phyloP scores from a whole-genome alignment of 495 filamentous ascomycete species.

The Talaromyces proteolyticus region DNA sequence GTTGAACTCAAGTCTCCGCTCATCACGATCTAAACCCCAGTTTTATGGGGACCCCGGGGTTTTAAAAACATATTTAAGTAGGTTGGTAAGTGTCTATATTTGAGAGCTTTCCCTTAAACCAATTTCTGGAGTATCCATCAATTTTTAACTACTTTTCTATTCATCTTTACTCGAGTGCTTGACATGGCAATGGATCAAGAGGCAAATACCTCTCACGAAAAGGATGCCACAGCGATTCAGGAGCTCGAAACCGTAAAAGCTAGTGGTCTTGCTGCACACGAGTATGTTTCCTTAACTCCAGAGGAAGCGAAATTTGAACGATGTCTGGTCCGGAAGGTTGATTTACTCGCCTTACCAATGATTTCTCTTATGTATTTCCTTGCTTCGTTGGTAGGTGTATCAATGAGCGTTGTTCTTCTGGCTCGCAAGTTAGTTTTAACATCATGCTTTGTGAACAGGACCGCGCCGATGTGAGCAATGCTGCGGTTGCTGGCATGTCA shows the following conservation, averaged over 20 bases:
- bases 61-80: no score
- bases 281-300: neutral
- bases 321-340: neutral
- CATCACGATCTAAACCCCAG: neutral
- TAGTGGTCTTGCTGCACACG: neutral
- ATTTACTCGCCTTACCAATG: neutral
- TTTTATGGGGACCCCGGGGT: no score
- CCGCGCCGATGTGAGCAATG: neutral
- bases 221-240: no score
- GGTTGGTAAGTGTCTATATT: no score
- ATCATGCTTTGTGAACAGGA: neutral
- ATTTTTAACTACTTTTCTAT: no score
- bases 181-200: no score
- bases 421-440: neutral
- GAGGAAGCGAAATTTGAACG: neutral
- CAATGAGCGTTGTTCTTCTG: no score
- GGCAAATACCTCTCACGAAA: no score
- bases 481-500: neutral
- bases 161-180: no score
- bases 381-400: neutral
- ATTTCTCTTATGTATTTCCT: neutral
- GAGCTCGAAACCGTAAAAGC: neutral
- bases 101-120: no score
- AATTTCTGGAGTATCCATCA: no score
- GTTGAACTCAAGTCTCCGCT: neutral